Percentiles rank a stretch among this genome's conserved stretches.
Conservation (phyloP, 352 stramenopile species). For the Globisporangium acanthophoron region DNA sequence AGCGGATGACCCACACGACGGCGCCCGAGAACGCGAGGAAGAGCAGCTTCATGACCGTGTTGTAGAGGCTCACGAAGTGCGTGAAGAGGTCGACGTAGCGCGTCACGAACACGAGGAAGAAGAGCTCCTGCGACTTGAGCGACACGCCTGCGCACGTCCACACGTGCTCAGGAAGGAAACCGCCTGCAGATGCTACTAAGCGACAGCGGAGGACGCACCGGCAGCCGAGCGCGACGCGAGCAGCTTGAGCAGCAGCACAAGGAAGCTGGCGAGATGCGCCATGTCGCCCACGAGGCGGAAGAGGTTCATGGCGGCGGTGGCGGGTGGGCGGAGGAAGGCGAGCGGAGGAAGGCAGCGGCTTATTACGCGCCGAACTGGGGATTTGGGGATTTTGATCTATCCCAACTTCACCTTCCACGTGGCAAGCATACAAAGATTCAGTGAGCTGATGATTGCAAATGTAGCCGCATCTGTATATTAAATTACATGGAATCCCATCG, state of each 20-base stretch:
- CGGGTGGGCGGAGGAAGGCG: background rate
- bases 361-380: background rate
- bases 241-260: slow-evolving; percentile 97
- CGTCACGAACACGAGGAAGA: slow-evolving; percentile 98
- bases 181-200: background rate
- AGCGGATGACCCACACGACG: slow-evolving; percentile 98
- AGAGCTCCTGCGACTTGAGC: slow-evolving; percentile 99
- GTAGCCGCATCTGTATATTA: too few relatives aligned
- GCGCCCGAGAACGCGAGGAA: slow-evolving; percentile 96
- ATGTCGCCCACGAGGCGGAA: slow-evolving; percentile 99
- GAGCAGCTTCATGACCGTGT: slow-evolving; percentile 98
- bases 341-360: too few relatives aligned
- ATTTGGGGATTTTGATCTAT: too few relatives aligned
- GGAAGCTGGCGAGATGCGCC: slow-evolving; percentile 98
- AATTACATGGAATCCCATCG: too few relatives aligned
- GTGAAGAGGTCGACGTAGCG: slow-evolving; percentile 99
- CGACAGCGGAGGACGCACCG: slow-evolving; percentile 24
- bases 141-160: slow-evolving; percentile 86
- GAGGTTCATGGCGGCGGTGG: slow-evolving; percentile 85
- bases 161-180: background rate
- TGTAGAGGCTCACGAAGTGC: slow-evolving; percentile 95
- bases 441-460: too few relatives aligned
- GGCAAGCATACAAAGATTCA: too few relatives aligned
- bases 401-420: too few relatives aligned
- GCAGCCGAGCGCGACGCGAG: slow-evolving; percentile 76